These are phyloP conservation scores for Geranium incanum DNA, from an alignment of 441 rosid genomes.

Conservation along the genomic window DNA sequence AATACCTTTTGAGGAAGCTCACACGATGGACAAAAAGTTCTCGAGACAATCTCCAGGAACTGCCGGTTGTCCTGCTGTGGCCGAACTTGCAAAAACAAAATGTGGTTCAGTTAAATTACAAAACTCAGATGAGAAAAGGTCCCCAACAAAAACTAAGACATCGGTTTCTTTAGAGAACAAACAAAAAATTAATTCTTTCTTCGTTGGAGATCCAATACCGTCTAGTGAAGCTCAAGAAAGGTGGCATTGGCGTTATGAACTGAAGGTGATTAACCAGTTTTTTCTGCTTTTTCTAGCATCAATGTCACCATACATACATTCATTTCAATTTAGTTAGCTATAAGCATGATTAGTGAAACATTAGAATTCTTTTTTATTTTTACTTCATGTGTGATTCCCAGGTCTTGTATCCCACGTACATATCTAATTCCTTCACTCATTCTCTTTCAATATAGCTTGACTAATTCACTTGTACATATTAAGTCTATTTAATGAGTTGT, in stretches of 20 bases:
- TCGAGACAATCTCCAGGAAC: too few species aligned
- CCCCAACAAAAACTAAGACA: slow-evolving; percentile 5
- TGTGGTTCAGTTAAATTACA: background rate
- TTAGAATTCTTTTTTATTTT: slow-evolving; percentile 8
- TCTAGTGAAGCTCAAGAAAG: slow-evolving; percentile 62
- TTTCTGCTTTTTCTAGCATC: slow-evolving; percentile 7
- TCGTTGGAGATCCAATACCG: slow-evolving; percentile 69
- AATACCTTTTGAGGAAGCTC: slow-evolving; percentile 58
- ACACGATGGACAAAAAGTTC: background rate
- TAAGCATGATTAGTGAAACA: background rate
- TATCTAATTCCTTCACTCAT: background rate
- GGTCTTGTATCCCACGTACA: background rate
- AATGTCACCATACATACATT: background rate
- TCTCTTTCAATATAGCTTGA: background rate
- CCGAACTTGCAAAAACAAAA: background rate
- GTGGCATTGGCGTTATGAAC: slow-evolving; percentile 85
- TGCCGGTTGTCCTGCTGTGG: too few species aligned
- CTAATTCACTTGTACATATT: background rate
- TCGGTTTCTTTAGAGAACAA: background rate
- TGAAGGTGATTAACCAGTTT: slow-evolving; percentile 47
- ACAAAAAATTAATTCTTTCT: slow-evolving; percentile 21
- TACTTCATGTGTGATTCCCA: slow-evolving; percentile 6
- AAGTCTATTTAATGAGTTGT: slow-evolving; percentile 7
- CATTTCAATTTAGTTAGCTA: background rate
- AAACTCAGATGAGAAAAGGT: background rate